Base-by-base conservation (phyloP, 2,329 filamentous ascomycete genomes). In the Ramularia collo-cygni region DNA sequence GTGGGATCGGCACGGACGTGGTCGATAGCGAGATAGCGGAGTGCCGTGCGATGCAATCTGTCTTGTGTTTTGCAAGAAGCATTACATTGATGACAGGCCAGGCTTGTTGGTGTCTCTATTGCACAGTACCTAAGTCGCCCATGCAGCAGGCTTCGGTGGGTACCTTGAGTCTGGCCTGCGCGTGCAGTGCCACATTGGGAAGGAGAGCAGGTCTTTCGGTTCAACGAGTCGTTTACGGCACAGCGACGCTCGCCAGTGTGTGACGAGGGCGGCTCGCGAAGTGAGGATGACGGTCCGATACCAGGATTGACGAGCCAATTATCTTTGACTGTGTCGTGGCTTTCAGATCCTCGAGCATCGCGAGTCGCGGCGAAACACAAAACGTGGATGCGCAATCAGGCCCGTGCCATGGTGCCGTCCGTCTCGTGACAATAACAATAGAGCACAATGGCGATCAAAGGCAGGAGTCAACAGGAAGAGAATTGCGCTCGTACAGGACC, bases 251-350 rank as follows among this genome's bases (percentile, higher is more conserved):
- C 43, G 42, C 43, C 40, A 32, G 38, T 40, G 40, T 31, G 40
- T 44, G 45, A 32, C 35, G 48, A 40, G 41, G 39, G 35, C 37
- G 44, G 35, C 31, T 35, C 36, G 46, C 41, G 33, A 37, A 40
- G 35, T 32, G 38, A 33, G 37, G 40, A 46, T 47, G 47, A 50
- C 44, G 37, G 28, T 42, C 39, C 40, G 43, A 44, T 37, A 39
- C 43, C 35, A 47, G 47, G 44, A 32, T 37, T 39, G 10, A 21
- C 27, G 33, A 43, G 34, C 44, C 42, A 44, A 44, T 47, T 27
- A 38, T 36, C 38, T 35, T 31, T 29, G 27, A 19, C 27, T 30
- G 37, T 24, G 21, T 24, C 21, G 40, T 42, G 45, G 48, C 38
- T 47, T 42, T 40, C 44, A 44, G 33, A 41, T 35, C 34, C 40